Conservation (phyloP, 2,329 filamentous ascomycete genomes). For the Xylariaceae sp. region DNA sequence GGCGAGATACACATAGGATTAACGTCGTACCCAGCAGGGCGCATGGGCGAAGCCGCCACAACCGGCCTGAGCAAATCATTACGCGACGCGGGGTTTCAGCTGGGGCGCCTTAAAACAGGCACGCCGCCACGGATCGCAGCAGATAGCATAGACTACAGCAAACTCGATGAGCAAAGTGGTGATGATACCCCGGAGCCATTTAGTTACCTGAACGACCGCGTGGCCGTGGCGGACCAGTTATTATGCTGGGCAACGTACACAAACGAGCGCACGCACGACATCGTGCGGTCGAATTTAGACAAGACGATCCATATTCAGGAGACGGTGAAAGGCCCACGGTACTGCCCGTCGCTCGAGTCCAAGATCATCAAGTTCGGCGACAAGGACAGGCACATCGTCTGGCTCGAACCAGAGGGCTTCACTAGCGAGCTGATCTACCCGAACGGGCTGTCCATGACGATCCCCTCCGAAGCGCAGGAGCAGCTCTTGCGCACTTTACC, state of each 20-base stretch:
- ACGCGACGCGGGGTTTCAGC: conserved; percentile 77
- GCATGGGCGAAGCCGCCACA: conserved; percentile 91
- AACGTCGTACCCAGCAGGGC: conserved; percentile 76
- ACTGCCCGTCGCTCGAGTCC: conserved; percentile 92
- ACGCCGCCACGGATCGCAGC: conserved; percentile 84
- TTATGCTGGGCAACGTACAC: conserved; percentile 86
- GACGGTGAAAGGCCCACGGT: conserved; percentile 87
- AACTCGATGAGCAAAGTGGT: conserved; percentile 69
- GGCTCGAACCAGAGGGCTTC: conserved; percentile 96
- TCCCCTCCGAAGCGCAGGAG: conserved; percentile 82
- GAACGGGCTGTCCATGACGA: conserved; percentile 95
- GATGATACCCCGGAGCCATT: conserved; percentile 87
- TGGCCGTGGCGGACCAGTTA: conserved; percentile 76
- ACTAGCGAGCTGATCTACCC: conserved; percentile 87
- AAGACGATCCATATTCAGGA: conserved; percentile 96
- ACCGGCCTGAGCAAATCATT: conserved; percentile 90
- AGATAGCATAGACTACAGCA: conserved; percentile 73
- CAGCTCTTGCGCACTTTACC: conserved; percentile 77
- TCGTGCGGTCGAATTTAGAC: conserved; percentile 85
- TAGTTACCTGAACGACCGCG: conserved; percentile 78
- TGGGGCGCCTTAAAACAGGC: conserved; percentile 91
- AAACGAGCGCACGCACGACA: conserved; percentile 73
- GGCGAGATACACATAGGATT: conserved; percentile 96
- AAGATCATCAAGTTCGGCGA: conserved; percentile 86
- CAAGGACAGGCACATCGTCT: conserved; percentile 80